These are phyloP conservation scores for Colletotrichum chrysophilum DNA, from an alignment of 2,329 filamentous ascomycete species.

Conservation along the genomic window DNA sequence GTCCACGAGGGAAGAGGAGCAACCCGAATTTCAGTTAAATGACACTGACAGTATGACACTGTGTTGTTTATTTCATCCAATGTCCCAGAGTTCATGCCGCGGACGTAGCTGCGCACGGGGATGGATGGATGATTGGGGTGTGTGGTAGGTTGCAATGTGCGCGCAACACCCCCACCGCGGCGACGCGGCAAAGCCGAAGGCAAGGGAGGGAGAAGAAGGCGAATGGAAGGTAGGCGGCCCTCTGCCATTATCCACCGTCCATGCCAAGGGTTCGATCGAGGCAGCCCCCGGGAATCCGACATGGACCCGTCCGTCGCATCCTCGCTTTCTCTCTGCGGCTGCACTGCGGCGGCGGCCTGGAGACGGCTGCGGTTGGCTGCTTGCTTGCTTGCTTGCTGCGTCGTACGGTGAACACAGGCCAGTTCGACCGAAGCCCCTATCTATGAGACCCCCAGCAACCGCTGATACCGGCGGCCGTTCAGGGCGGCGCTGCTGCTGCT, in stretches of 20 bases:
- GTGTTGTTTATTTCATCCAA: neutral
- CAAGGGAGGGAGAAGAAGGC: neutral
- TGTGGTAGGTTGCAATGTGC: neutral
- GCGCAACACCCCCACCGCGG: constrained; percentile 28
- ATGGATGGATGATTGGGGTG: neutral
- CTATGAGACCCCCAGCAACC: neutral
- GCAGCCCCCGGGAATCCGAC: neutral
- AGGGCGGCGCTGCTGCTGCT: neutral
- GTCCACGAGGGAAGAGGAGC: neutral
- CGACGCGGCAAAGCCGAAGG: constrained; percentile 30
- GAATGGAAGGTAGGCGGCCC: neutral
- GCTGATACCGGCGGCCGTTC: neutral
- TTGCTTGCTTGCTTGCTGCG: neutral
- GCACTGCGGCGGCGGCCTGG: neutral
- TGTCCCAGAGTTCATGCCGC: neutral
- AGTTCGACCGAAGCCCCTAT: neutral
- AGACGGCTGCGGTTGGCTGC: neutral
- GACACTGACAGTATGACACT: neutral
- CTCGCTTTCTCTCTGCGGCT: neutral
- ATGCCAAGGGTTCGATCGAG: neutral
- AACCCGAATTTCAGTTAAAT: neutral
- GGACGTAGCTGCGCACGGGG: neutral
- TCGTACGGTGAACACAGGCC: neutral
- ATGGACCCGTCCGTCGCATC: neutral
- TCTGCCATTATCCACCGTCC: neutral